Base-by-base conservation (phyloP, 1,284 basidiomycete genomes). In the Ceraceosorus bombacis region DNA sequence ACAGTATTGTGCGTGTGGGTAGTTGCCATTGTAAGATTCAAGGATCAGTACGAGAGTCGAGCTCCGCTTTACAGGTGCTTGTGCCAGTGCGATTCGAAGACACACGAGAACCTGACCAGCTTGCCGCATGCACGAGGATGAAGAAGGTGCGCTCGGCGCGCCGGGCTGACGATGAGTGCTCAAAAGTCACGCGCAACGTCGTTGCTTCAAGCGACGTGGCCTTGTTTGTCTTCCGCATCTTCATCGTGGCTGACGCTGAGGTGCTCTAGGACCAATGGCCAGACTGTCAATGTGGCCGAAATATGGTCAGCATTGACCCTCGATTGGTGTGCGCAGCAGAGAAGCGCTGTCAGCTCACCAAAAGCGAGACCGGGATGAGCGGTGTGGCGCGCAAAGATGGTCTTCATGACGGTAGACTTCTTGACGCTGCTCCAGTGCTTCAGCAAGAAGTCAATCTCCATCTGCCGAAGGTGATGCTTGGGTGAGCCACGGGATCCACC, bases 351-450 rank as follows among this genome's bases (percentile, higher is more conserved):
- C 68, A 46, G 73, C 43, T 10, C 43, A 46, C 43, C 43, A 46
- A 10, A 46, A n/a, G 68, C 68, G 49, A 73, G 41, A 2, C 71
- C 71, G 3, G 70, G 71, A 55, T 72, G 71, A 2, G 70, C 70
- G 15, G 53, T 63, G 9, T 65, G 55, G 9, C 71, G 60, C 1
- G 60, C 58, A 37, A 72, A 91, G 39, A 92, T 87, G 62, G 83
- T 84, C 66, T 84, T 84, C 88, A 92, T 90, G 17, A 86, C 83
- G 17, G 86, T 85, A 38, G 87, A 88, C 38, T 83, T 80, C 54
- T 89, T 86, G 62, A 92, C 89, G 54, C 88, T 85, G 52, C 81
- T 79, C 90, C 90, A 92, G 71, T 90, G 84, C 57, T 67, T 68
- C 17, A 70, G 59, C 52, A 73, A 49, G 52, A 70, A 73, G 46